Base-by-base conservation (phyloP, 1,139 yeast species). In the Diutina catenulata region DNA sequence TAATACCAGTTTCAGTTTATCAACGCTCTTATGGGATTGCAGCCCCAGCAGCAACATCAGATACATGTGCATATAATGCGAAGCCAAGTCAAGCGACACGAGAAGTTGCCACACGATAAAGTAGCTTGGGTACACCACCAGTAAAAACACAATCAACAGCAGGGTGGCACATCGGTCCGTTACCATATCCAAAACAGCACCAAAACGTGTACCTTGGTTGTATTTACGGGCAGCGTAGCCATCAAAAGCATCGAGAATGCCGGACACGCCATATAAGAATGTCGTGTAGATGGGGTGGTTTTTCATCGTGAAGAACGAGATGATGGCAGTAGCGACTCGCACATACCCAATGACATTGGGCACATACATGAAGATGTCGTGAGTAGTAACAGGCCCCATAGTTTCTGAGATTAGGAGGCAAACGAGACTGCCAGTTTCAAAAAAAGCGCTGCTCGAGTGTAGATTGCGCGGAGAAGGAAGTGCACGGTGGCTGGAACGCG, bases 51-150 rank as follows among this genome's bases (percentile, higher is more conserved):
- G 71, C 50, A 88, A 64, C 67, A 86, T 83, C 39, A 97, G 95
- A 57, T 88, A 88, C 98, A 93, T 91, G 65, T 93, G 98, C 82
- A 93, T 84, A 62, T 93, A 93, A 56, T 93, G 99, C 41, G 94
- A 81, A 2, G 97, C 88, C 52, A 93, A 70, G 59, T 93, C 99
- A 50, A 91, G 65, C 21, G 93, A 81, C 40, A 87, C 78, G 50
- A 91, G 66, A 24, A 83, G 52, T 62, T 93, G 99, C 79, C 93
- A 88, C n/a, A 79, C 51, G 14, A 82, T 60, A 41, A 67, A 66
- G 52, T 56, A 72, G 15, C 51, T 42, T 8, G 97, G 97, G 53
- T 84, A 88, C 39, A 83, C 68, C 33, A 83, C 78, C 49, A 93
- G 76, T 43, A 93, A 68, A 57, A 75, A 91, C 55, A 94, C 87